Base-by-base conservation (phyloP, 495 filamentous ascomycete genomes). In the Glutinoglossum americanum region DNA sequence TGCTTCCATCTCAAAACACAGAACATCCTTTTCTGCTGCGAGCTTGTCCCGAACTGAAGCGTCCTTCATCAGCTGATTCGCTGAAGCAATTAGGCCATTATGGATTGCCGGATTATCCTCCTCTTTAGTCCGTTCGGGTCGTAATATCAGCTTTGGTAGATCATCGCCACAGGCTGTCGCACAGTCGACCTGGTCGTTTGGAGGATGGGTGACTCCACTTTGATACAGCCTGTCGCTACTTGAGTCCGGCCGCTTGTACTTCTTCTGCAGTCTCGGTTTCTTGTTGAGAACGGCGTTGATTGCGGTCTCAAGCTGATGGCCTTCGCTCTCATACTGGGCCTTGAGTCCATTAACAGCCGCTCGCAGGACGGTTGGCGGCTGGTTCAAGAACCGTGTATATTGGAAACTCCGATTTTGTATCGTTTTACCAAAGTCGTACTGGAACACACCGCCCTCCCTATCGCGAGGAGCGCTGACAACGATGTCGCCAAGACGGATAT, bases 211-310 rank as follows among this genome's bases (percentile, higher is more conserved):
- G 26, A 68, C 55, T 6, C 59, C 58, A 19, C 58, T 51, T 59
- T 60, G 25, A 56, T 69, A 74, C n/a, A 74, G 63, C 44, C 61
- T 64, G 57, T 74, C 73, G 27, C 57, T 70, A 0, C 33, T 57
- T 33, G 37, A 15, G 49, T 2, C 49, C 17, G 49, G 49, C 17
- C 49, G 49, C n/a, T 53, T 6, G n/a, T 53, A 53, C 49, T 53
- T 53, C 49, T 17, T 9, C 15, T 15, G 5, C 7, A 53, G 49
- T 33, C 49, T 53, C 15, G 8, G 13, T 17, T 41, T 41, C 37
- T 41, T 41, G 5, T 41, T 11, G 15, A 41, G 37, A 41, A 41
- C 15, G 13, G 2, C 6, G 15, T 41, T 41, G 15, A 41, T 41
- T 7, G 5, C 37, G 5, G 5, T 11, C 15, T 41, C 37, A 41